These are phyloP conservation scores for Suillus decipiens DNA, from an alignment of 768 basidiomycete genomes.

Conservation along the genomic window DNA sequence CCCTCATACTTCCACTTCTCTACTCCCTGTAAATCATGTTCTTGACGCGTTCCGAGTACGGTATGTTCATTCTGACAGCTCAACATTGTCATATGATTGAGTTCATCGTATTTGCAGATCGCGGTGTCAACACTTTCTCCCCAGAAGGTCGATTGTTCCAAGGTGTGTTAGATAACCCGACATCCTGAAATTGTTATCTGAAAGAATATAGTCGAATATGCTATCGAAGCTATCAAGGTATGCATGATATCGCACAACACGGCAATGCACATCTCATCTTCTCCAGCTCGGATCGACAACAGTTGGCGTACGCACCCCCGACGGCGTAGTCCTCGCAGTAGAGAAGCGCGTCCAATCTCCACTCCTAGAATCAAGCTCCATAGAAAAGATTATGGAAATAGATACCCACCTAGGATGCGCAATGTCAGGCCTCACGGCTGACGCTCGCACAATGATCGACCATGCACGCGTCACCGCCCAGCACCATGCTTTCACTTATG, in stretches of 20 bases:
- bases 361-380: constrained; percentile 90
- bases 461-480: constrained; percentile 96
- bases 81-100: constrained; percentile 5
- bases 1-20: constrained; percentile 7
- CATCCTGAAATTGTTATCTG: constrained; percentile 19
- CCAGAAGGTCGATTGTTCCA: constrained; percentile 98
- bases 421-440: constrained; percentile 96
- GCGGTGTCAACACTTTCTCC: constrained; percentile 98
- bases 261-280: constrained; percentile 7
- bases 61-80: constrained; percentile 37
- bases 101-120: constrained; percentile 52
- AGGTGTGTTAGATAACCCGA: constrained; percentile 51
- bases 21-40: constrained; percentile 57
- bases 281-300: constrained; percentile 94
- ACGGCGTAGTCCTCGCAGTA: constrained; percentile 92
- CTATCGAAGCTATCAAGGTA: constrained; percentile 98
- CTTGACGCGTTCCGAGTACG: constrained; percentile 94
- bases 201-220: constrained; percentile 83
- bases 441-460: constrained; percentile 99
- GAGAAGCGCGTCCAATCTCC: constrained; percentile 99
- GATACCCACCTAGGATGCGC: constrained; percentile 95
- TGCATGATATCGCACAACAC: constrained; percentile 1
- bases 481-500: constrained; percentile 95
- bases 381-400: constrained; percentile 99
- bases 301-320: constrained; percentile 87